Base-by-base conservation (phyloP, 768 basidiomycete genomes). In the Leccinum olivaceopallidum region DNA sequence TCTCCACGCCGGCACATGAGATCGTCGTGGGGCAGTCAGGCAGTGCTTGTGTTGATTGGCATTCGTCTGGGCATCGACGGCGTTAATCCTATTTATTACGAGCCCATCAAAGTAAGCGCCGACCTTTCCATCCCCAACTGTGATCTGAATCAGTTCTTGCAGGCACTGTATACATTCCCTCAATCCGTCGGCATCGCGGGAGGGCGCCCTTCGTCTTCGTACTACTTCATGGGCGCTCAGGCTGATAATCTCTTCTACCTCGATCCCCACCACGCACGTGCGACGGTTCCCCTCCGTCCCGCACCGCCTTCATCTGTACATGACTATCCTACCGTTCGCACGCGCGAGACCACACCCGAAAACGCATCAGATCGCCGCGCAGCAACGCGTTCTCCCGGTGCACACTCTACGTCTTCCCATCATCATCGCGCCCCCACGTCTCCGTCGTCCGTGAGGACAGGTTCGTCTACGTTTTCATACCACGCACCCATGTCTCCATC, bases 111-210 rank as follows among this genome's bases (percentile, higher is more conserved):
- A 80, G 89, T 86, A 48, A 57, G 80, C 59, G 5, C 22, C 24
- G 5, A 53, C 18, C 6, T 50, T 20, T 30, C 44, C 5, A 53
- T 32, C 18, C 42, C 36, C 51, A 42, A 14, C 48, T 28, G 44
- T 18, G 42, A 53, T 48, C 20, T 44, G 26, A 52, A 60, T 22
- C 16, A 59, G n/a, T 28, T 5, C 24, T 60, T 7, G 6, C 66
- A 96, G 94, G 79, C 83, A 26, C 73, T 98, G 34, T 98, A 95
- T 71, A 92, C 90, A 0, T 94, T 95, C 74, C 95, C 95, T 0
- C 96, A 98, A 76, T 93, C 90, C 2, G 90, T 97, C 39, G 97
- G 96, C 44, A 98, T 99, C 57, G 95, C 96, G 0, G 96, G 97
- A 42, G 96, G 96, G 3, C 84, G 97, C 22, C 97, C 96, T 0